These are phyloP conservation scores for Tripterygium wilfordii DNA, from an alignment of 177 flowering plant species.

Conservation along the genomic window DNA sequence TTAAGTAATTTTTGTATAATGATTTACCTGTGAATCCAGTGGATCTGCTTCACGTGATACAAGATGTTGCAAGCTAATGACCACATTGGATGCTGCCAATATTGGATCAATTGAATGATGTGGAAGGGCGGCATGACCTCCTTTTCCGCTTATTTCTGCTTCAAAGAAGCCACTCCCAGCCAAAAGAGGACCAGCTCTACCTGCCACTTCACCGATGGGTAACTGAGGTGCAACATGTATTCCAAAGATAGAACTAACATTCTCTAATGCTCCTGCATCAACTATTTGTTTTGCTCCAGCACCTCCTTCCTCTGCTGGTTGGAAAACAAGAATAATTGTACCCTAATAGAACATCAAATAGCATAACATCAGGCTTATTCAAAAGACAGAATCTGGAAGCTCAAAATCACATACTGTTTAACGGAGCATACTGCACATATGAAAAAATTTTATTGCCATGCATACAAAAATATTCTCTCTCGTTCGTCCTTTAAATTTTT, in stretches of 20 bases:
- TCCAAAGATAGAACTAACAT: slow-evolving; percentile 70
- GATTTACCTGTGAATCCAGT: slow-evolving; percentile 54
- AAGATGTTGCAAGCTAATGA: slow-evolving; percentile 76
- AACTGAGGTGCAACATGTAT: slow-evolving; percentile 35
- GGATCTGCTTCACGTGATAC: slow-evolving; percentile 91
- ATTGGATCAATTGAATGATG: slow-evolving; percentile 80
- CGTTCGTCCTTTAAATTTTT: too few species aligned
- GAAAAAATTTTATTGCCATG: too few species aligned
- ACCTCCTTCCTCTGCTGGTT: slow-evolving; percentile 83
- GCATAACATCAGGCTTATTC: too few species aligned
- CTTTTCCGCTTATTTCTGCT: slow-evolving; percentile 71
- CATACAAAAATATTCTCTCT: too few species aligned
- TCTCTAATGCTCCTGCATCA: slow-evolving; percentile 56
- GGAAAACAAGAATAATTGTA: slow-evolving; percentile 77
- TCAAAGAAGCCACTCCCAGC: slow-evolving; percentile 78
- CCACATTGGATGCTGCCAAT: slow-evolving; percentile 65
- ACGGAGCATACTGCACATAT: too few species aligned
- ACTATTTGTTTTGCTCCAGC: slow-evolving; percentile 69
- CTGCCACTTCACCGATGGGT: slow-evolving; percentile 45
- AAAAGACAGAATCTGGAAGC: too few species aligned
- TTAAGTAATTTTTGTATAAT: background rate
- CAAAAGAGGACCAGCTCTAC: slow-evolving; percentile 58
- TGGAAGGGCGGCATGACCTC: slow-evolving; percentile 89
- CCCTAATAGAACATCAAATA: slow-evolving; percentile 38
- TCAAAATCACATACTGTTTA: too few species aligned